Percentiles rank a stretch among this genome's conserved stretches.
phyloP scores from a whole-genome alignment of 495 filamentous ascomycete species.

The Penicillium paradoxum region DNA sequence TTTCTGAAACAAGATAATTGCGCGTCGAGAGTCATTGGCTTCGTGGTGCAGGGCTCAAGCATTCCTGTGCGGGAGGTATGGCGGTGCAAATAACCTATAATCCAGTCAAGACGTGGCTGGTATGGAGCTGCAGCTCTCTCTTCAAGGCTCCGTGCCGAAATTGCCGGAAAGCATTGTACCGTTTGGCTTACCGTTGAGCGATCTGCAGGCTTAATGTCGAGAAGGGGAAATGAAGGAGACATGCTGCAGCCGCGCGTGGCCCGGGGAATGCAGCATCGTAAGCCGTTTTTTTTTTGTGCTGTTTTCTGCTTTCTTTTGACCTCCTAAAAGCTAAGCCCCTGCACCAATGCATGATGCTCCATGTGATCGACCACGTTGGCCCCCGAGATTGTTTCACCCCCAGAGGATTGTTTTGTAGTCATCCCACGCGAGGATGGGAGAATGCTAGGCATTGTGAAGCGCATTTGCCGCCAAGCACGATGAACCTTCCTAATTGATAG shows the following conservation, averaged over 20 bases:
- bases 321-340: constrained; percentile 7
- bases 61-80: constrained; percentile 14
- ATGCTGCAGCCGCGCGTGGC: constrained; percentile 16
- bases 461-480: constrained; percentile 16
- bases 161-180: not conserved
- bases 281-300: not conserved
- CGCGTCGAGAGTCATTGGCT: constrained; percentile 9
- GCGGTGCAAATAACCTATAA: constrained; percentile 14
- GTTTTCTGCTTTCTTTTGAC: not conserved
- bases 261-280: constrained; percentile 12
- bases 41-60: constrained; percentile 4
- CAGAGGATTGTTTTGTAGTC: constrained; percentile 10
- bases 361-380: constrained; percentile 38
- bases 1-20: constrained; percentile 13
- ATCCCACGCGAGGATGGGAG: constrained; percentile 26
- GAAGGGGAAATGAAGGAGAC: constrained; percentile 10
- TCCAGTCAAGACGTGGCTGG: constrained; percentile 13
- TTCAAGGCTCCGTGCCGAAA: not conserved
- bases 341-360: constrained; percentile 21
- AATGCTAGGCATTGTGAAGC: constrained; percentile 13
- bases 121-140: constrained; percentile 10
- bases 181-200: not conserved
- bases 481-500: not conserved
- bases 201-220: constrained; percentile 2
- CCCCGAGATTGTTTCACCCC: constrained; percentile 29